Base-by-base conservation (phyloP, 352 stramenopile genomes). In the Globisporangium acanthophoron region DNA sequence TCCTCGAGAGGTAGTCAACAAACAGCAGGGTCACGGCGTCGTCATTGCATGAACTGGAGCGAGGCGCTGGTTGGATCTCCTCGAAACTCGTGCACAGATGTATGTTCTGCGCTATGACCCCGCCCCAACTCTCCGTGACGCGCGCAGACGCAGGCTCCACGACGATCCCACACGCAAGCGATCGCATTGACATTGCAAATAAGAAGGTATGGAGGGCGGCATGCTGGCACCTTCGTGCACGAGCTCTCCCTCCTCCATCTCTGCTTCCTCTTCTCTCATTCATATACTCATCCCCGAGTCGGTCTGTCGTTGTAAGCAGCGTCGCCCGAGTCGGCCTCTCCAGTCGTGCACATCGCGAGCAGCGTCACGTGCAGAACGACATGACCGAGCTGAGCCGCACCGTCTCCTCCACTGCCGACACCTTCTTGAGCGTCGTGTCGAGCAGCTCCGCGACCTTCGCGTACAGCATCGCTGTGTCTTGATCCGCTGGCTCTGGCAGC, bases 311-410 rank as follows among this genome's bases (percentile, higher is more conserved):
- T 15, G 35, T 13, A 13, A 40, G 35, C 35, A 40, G 35, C 12
- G 35, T 15, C 35, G 35, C 35, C 12, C 11, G 9, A 37, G 0
- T 37, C 33, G 12, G 35, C 0, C 43, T 48, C 43, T n/a, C 11
- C 21, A 16, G 43, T 48, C 20, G 7, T 24, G 18, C 18, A 5
- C 18, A 9, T 13, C n/a, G 43, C 8, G 6, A 21, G 20, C 20
- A 21, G 7, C 9, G 9, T 69, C 70, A 89, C 43, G 75, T 67
- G 53, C 72, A 85, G 52, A 87, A 78, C 39, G 78, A 87, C 80
- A 90, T 88, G 51, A 75, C 74, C 18, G 71, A 86, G 57, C 68
- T 90, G 31, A 90, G 70, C n/a, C 81, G 79, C 47, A 93, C 71
- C 3, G 74, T 88, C 63, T 89, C 81, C 56, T 92, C 79, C 52